Base-by-base conservation (phyloP, 2,329 filamentous ascomycete genomes). In the Metarhizium robertsii region DNA sequence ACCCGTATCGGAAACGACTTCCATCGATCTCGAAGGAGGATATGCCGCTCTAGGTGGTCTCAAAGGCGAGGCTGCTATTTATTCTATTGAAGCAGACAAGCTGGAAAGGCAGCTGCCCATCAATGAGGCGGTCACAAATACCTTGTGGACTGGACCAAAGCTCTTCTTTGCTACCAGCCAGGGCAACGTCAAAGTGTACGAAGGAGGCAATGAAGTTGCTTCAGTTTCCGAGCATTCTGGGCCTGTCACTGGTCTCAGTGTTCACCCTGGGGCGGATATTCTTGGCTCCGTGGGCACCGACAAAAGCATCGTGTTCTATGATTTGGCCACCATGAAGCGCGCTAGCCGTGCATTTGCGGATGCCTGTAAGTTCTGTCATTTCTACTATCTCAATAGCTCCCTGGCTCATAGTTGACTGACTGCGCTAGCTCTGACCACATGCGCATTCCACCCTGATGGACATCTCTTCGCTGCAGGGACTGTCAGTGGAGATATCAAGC, bases 371-470 rank as follows among this genome's bases (percentile, higher is more conserved):
- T 79, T 30, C 45, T 29, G 7, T 8, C n/a, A 6, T 34, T 34
- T 20, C 34, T 16, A 2, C 18, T 3, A 42, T 46, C 11, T 10
- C 6, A 14, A n/a, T 16, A 50, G 59, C 42, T 20, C 10, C 2
- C n/a, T 20, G 43, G 57, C 18, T 20, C 40, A 18, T 14, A 40
- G 14, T 45, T 50, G 53, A 45, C 59, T 61, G 42, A 61, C 48
- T 38, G 8, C 6, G 58, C 53, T 68, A 88, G 89, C 85, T 58
- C 76, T 95, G 49, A 88, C 87, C 1, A 82, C 85, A 52, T 88
- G 85, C 60, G 83, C 87, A 38, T 97, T 99, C 79, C 94, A 99
- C 69, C 94, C 95, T 6, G 94, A 99, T 67, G 94, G 94, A n/a
- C 90, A 96, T 67, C 79, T 99, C 6, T 84, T 97, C 63, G 92